phyloP scores from a whole-genome alignment of 2,329 filamentous ascomycete species.

The Sporothrix pseudoabietina region DNA sequence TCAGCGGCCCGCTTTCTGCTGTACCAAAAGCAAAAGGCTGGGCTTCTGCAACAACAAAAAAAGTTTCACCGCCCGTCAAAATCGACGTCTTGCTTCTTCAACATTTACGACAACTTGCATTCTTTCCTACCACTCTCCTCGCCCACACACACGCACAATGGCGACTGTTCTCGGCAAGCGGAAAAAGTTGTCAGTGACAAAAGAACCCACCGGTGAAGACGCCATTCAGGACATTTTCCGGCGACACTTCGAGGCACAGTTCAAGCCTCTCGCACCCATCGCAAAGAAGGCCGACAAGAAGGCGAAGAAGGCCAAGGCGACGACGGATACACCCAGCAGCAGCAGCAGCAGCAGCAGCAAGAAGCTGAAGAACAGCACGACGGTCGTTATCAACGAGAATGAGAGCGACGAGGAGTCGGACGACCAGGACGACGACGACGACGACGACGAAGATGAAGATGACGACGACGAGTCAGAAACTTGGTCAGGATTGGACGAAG shows the following conservation, averaged over 20 bases:
- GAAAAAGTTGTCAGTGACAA: slow-evolving; percentile 42
- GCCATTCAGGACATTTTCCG: slow-evolving; percentile 75
- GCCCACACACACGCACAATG: slow-evolving; percentile 41
- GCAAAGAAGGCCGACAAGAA: slow-evolving; percentile 13
- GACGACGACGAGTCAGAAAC: slow-evolving; percentile 43
- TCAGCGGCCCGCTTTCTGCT: slow-evolving; percentile 2
- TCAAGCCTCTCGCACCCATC: slow-evolving; percentile 65
- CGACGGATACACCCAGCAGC: slow-evolving; percentile 35
- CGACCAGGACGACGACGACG: slow-evolving; percentile 33
- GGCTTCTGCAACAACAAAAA: slow-evolving; percentile 1
- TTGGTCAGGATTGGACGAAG: slow-evolving; percentile 63
- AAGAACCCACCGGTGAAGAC: slow-evolving; percentile 42
- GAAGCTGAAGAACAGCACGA: slow-evolving; percentile 43
- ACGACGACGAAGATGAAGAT: slow-evolving; percentile 42
- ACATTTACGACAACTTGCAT: background rate
- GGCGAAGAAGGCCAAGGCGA: slow-evolving; percentile 40
- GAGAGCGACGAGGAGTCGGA: slow-evolving; percentile 16
- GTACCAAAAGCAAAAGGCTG: slow-evolving; percentile 21
- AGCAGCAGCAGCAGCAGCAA: background rate
- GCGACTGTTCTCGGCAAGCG: slow-evolving; percentile 53
- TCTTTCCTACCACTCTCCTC: background rate
- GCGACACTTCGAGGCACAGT: slow-evolving; percentile 84
- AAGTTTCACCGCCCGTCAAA: slow-evolving; percentile 27
- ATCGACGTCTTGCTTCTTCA: background rate
- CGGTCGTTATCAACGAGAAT: slow-evolving; percentile 10